Conservation (phyloP, 2,329 filamentous ascomycete species). For the Leptographium galeiforme region DNA sequence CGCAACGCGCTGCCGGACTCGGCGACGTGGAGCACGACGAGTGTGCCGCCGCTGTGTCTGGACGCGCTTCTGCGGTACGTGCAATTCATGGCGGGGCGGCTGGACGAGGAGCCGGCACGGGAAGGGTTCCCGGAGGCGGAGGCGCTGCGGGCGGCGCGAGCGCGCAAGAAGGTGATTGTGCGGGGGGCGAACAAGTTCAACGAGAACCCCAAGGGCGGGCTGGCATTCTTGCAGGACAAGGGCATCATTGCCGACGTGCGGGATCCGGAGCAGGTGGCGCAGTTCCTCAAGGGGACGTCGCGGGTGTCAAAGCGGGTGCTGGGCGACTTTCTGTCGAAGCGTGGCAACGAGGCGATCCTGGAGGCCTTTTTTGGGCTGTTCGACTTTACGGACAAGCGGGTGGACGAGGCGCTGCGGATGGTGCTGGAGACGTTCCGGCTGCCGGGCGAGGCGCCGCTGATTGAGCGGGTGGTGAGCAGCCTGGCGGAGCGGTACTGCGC, state of each 20-base stretch:
- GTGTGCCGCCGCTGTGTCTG: slow-evolving; percentile 86
- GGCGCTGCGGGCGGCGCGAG: slow-evolving; percentile 55
- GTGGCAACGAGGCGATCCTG: slow-evolving; percentile 71
- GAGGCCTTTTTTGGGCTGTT: slow-evolving; percentile 77
- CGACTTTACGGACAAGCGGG: slow-evolving; percentile 72
- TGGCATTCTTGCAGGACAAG: slow-evolving; percentile 73
- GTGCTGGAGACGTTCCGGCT: slow-evolving; percentile 88
- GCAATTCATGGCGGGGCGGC: slow-evolving; percentile 77
- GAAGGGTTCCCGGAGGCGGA: slow-evolving; percentile 55
- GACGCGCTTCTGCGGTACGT: slow-evolving; percentile 85
- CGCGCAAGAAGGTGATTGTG: slow-evolving; percentile 77
- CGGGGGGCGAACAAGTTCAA: slow-evolving; percentile 86
- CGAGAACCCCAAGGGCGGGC: slow-evolving; percentile 78
- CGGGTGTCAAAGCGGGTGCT: slow-evolving; percentile 81
- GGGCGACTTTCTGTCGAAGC: slow-evolving; percentile 88
- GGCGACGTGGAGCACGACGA: slow-evolving; percentile 97
- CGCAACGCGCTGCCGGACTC: slow-evolving; percentile 94
- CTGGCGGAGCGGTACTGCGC: slow-evolving; percentile 79
- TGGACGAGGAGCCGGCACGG: slow-evolving; percentile 53
- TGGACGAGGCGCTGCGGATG: slow-evolving; percentile 78
- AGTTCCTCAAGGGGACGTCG: slow-evolving; percentile 75
- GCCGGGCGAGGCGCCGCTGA: slow-evolving; percentile 83
- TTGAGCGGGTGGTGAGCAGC: slow-evolving; percentile 77
- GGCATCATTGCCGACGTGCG: slow-evolving; percentile 69
- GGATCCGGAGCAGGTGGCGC: slow-evolving; percentile 66